Conservation (phyloP, 1,284 basidiomycete genomes). For the Ceratobasidium theobromae region DNA sequence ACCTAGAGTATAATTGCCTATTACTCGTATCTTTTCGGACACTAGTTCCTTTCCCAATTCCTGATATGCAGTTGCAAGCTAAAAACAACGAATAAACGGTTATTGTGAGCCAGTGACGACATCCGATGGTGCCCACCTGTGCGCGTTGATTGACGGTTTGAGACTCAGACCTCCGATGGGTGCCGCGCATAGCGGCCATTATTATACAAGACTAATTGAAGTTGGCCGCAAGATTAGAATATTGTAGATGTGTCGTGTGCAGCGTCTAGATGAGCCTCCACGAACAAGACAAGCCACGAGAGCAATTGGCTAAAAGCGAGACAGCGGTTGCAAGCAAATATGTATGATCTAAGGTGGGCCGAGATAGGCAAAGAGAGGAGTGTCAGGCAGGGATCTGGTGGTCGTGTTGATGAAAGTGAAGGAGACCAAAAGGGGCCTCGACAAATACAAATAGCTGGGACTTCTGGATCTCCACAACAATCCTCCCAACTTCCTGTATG, state of each 20-base stretch:
- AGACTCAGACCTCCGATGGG: slow-evolving; percentile 36
- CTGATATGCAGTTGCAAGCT: slow-evolving; percentile 94
- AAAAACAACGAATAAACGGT: background rate
- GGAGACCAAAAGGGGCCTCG: background rate
- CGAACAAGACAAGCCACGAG: background rate
- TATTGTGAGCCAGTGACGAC: background rate
- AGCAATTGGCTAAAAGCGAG: background rate
- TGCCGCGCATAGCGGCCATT: slow-evolving; percentile 33
- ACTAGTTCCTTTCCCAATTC: slow-evolving; percentile 94
- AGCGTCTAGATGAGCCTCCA: background rate
- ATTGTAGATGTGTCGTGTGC: background rate
- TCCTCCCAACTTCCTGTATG: too few relatives aligned
- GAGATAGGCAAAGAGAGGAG: slow-evolving; percentile 7
- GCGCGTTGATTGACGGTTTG: slow-evolving; percentile 37
- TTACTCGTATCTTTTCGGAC: slow-evolving; percentile 82
- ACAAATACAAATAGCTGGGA: slow-evolving; percentile 1
- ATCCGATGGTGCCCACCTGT: slow-evolving; percentile 31
- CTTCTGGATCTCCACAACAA: background rate
- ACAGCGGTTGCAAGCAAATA: background rate
- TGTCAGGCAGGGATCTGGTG: slow-evolving; percentile 10
- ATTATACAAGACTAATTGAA: slow-evolving; percentile 17
- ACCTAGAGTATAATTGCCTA: slow-evolving; percentile 95
- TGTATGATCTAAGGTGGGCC: background rate
- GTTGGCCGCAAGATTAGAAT: background rate
- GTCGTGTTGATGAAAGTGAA: slow-evolving; percentile 11